Base-by-base conservation (phyloP, 2,329 filamentous ascomycete species). In the Pochonia chlamydosporia region DNA sequence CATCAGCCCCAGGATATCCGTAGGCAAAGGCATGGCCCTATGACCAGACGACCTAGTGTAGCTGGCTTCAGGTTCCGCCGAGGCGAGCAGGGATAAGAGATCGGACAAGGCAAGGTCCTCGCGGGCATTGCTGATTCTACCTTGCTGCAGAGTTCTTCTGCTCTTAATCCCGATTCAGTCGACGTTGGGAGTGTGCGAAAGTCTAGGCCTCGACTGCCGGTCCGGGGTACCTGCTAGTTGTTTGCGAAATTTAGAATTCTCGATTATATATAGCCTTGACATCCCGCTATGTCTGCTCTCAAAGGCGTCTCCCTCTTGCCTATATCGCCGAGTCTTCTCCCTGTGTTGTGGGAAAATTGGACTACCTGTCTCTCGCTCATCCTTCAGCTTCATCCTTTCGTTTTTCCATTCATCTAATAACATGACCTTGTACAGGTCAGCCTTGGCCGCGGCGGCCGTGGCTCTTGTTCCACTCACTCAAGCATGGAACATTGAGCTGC, bases 401-500 rank as follows among this genome's bases (percentile, higher is more conserved):
- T 42, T 33, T 43, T 46, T 41, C 49, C 26, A 40, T 55, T 57
- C 52, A 33, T 25, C 37, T 47, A 39, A 41, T 46, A 49, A 25
- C 35, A 54, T 51, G 50, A 16, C 40, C 46, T 40, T 48, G 14
- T 33, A 40, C 23, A 46, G 46, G 46, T 52, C 48, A 26, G 48
- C 52, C 49, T 16, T 68, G 52, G 66, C 66, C 42, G 53, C 66
- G 48, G 68, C 64, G 59, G 66, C 66, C 16, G 56, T 70, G 44
- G 60, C 68, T 40, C 52, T 75, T 49, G 54, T 66, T 46, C 60
- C 62, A 24, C 52, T 56, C 44, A 64, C 37, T 37, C 60, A 64
- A 18, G 73, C 72, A 37, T 68, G 63, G 62, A 68, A 72, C 54
- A 56, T 68, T 39, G 64, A 73, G 50, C 63, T 73, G 7, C 73